Evolutionary conservation across 495 filamentous ascomycete species (phyloP).

Genomic region (Penicillium cosmopolitanum): DNA sequence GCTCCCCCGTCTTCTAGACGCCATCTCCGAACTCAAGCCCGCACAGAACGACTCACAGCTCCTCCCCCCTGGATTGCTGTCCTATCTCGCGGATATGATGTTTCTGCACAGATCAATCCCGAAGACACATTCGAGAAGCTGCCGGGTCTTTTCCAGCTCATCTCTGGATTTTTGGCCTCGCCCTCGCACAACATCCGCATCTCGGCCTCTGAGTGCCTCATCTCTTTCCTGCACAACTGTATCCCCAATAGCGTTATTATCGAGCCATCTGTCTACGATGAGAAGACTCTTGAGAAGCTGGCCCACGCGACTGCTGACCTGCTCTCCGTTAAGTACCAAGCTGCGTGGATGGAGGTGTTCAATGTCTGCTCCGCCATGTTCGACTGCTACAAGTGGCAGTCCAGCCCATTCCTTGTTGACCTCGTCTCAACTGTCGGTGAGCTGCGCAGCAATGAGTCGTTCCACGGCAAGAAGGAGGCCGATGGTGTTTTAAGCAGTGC

Average conservation of each 20-base stretch:
- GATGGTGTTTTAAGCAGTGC: constrained; percentile 87
- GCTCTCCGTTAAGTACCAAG: constrained; percentile 86
- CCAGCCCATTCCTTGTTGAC: constrained; percentile 71
- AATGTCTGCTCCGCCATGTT: constrained; percentile 87
- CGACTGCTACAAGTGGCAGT: constrained; percentile 81
- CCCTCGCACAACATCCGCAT: constrained; percentile 88
- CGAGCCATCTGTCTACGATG: constrained; percentile 86
- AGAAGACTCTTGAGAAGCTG: constrained; percentile 78
- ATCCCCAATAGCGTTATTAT: constrained; percentile 78
- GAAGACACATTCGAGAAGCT: constrained; percentile 89
- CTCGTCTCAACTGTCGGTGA: constrained; percentile 81
- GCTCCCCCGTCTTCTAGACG: constrained; percentile 82
- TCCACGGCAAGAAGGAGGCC: constrained; percentile 92
- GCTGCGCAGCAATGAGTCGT: constrained; percentile 84
- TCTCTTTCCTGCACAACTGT: constrained; percentile 88
- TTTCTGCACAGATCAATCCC: constrained; percentile 81
- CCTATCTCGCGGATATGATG: constrained; percentile 89
- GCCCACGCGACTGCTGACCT: constrained; percentile 68
- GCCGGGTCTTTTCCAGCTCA: constrained; percentile 75
- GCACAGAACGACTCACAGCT: constrained; percentile 90
- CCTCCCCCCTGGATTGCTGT: constrained; percentile 97
- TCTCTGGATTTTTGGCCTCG: constrained; percentile 80
- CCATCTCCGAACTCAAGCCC: constrained; percentile 85
- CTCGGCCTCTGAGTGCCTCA: constrained; percentile 91
- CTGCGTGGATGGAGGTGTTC: constrained; percentile 95